phyloP scores from a whole-genome alignment of 495 filamentous ascomycete genomes.

The Friedmanniomyces endolithicus region DNA sequence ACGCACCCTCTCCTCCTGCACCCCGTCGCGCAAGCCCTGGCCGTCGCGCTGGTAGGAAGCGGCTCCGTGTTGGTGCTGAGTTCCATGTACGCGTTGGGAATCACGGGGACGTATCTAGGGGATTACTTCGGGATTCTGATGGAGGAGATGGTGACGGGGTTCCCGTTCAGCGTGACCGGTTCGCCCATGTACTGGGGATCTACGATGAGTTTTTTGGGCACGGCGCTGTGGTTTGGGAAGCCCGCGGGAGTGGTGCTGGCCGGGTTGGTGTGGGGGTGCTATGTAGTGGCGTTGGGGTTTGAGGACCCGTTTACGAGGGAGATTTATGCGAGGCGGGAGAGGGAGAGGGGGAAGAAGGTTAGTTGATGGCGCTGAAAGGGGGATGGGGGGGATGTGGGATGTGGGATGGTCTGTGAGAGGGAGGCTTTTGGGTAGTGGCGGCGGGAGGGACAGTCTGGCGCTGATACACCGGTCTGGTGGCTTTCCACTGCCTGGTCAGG shows the following conservation, averaged over 20 bases:
- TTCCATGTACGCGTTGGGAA: slow-evolving; percentile 82
- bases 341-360: slow-evolving; percentile 34
- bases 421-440: no score
- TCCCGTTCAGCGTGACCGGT: slow-evolving; percentile 86
- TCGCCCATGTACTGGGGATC: slow-evolving; percentile 96
- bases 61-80: slow-evolving; percentile 81
- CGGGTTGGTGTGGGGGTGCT: slow-evolving; percentile 59
- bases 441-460: no score
- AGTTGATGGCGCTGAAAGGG: no score
- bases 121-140: slow-evolving; percentile 98
- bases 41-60: slow-evolving; percentile 52
- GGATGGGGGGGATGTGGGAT: no score
- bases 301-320: slow-evolving; percentile 95
- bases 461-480: no score
- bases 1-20: slow-evolving; percentile 49
- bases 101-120: slow-evolving; percentile 93
- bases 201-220: slow-evolving; percentile 81
- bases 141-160: slow-evolving; percentile 83
- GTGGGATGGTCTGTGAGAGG: no score
- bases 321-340: slow-evolving; percentile 84
- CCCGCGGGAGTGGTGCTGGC: slow-evolving; percentile 78
- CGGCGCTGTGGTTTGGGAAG: slow-evolving; percentile 77
- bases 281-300: slow-evolving; percentile 71
- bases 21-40: slow-evolving; percentile 41
- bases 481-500: no score